Conservation (phyloP, 129 eudicot genomes). For the Erigeron canadensis region DNA sequence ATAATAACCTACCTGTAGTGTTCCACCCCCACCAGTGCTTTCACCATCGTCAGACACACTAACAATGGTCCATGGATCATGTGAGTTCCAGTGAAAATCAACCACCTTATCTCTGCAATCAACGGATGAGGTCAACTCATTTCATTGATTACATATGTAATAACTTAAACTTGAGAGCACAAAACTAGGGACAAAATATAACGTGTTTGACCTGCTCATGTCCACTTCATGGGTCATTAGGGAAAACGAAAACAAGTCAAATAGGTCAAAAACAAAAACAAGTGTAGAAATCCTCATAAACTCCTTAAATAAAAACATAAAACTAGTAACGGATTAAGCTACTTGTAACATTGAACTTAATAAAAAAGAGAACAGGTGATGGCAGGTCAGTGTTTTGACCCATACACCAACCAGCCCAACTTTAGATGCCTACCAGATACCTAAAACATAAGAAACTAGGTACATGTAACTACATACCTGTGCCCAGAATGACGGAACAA, state of each 20-base stretch:
- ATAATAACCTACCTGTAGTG: constrained; percentile 68
- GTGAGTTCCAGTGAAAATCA: constrained; percentile 86
- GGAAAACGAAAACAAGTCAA: not conserved
- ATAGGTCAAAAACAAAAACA: not conserved
- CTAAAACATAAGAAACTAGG: not conserved
- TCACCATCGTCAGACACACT: constrained; percentile 97
- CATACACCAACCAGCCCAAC: not conserved
- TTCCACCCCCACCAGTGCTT: constrained; percentile 90
- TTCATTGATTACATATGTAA: not conserved
- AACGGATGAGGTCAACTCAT: not conserved
- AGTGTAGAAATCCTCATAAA: not conserved
- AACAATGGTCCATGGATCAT: constrained; percentile 95
- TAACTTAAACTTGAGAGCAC: not conserved
- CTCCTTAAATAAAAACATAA: not conserved
- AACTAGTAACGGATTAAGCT: not conserved
- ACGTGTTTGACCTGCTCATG: no score
- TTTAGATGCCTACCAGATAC: not conserved
- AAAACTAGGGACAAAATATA: not conserved
- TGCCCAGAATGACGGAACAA: constrained; percentile 91
- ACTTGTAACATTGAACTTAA: not conserved
- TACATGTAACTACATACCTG: constrained; percentile 48
- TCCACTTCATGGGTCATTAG: not conserved
- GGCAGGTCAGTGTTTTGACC: constrained; percentile 9
- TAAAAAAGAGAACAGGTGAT: not conserved
- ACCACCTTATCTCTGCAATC: constrained; percentile 80